These are phyloP conservation scores for Leccinum obscurum DNA, from an alignment of 768 basidiomycete genomes.

Conservation along the genomic window DNA sequence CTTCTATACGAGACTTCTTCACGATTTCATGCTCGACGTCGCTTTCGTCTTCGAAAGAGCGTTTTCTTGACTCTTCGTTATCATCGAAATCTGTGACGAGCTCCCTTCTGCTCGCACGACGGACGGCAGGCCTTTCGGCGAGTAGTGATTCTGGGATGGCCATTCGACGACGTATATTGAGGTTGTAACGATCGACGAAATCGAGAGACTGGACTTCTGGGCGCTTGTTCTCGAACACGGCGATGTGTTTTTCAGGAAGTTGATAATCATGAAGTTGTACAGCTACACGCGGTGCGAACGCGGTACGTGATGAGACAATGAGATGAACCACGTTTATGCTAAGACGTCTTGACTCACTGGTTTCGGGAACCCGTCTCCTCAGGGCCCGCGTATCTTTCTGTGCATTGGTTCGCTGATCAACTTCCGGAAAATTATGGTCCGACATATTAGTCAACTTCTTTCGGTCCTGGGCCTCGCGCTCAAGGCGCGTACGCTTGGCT, in stretches of 20 bases:
- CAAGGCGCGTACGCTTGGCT: constrained; percentile 55
- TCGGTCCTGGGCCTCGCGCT: constrained; percentile 46
- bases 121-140: constrained; percentile 23
- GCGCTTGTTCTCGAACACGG: constrained; percentile 19
- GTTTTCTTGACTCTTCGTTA: constrained; percentile 40
- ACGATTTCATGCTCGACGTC: constrained; percentile 41
- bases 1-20: constrained; percentile 57
- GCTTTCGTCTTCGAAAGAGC: constrained; percentile 45
- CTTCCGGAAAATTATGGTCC: constrained; percentile 24
- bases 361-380: constrained; percentile 48
- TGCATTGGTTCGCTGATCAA: constrained; percentile 32
- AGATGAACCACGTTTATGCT: constrained; percentile 24
- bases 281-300: constrained; percentile 25
- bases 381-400: constrained; percentile 37
- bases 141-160: constrained; percentile 9
- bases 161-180: constrained; percentile 21
- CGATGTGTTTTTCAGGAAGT: constrained; percentile 15
- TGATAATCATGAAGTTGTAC: constrained; percentile 22
- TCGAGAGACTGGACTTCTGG: constrained; percentile 24
- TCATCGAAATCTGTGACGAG: constrained; percentile 23
- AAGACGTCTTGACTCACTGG: constrained; percentile 38
- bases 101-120: constrained; percentile 35
- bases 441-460: constrained; percentile 31
- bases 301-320: constrained; percentile 26
- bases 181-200: constrained; percentile 41